Evolutionary conservation across 2,329 filamentous ascomycete genomes (phyloP).

Genomic region (Metarhizium anisopliae): DNA sequence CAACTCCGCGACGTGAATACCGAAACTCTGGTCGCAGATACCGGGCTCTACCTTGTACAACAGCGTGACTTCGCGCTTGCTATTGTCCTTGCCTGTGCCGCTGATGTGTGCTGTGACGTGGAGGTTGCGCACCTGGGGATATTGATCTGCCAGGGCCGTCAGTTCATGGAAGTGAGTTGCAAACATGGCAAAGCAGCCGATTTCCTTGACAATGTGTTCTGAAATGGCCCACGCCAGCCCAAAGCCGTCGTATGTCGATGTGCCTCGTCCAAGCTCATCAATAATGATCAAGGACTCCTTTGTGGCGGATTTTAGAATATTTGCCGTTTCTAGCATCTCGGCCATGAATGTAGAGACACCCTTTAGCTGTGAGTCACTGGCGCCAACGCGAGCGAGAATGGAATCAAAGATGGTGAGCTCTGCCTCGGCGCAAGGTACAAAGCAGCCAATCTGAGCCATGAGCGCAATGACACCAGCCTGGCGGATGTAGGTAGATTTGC

Average conservation of each 20-base stretch:
- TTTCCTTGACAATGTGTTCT: constrained; percentile 93
- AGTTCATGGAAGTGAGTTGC: constrained; percentile 98
- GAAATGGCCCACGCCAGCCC: constrained; percentile 99
- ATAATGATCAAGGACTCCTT: constrained; percentile 96
- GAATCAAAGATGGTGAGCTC: constrained; percentile 95
- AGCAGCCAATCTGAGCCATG: constrained; percentile 95
- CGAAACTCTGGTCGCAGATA: constrained; percentile 94
- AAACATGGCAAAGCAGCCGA: constrained; percentile 89
- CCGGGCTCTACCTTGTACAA: constrained; percentile 95
- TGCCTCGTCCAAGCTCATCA: constrained; percentile 91
- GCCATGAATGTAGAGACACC: constrained; percentile 99
- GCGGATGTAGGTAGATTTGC: constrained; percentile 96
- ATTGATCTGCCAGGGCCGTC: constrained; percentile 78
- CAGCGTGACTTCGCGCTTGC: constrained; percentile 79
- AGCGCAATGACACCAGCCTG: constrained; percentile 95
- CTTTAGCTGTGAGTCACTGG: constrained; percentile 93
- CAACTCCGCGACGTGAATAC: constrained; percentile 95
- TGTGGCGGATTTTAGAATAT: constrained; percentile 95
- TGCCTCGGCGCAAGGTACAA: constrained; percentile 84
- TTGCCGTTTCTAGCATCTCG: constrained; percentile 97
- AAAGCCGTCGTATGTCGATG: constrained; percentile 96
- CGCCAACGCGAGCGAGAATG: constrained; percentile 90
- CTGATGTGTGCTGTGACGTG: constrained; percentile 94
- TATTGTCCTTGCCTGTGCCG: constrained; percentile 31
- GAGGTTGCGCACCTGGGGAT: constrained; percentile 82